phyloP scores from a whole-genome alignment of 2,329 filamentous ascomycete species.

The Penicillium hordei region DNA sequence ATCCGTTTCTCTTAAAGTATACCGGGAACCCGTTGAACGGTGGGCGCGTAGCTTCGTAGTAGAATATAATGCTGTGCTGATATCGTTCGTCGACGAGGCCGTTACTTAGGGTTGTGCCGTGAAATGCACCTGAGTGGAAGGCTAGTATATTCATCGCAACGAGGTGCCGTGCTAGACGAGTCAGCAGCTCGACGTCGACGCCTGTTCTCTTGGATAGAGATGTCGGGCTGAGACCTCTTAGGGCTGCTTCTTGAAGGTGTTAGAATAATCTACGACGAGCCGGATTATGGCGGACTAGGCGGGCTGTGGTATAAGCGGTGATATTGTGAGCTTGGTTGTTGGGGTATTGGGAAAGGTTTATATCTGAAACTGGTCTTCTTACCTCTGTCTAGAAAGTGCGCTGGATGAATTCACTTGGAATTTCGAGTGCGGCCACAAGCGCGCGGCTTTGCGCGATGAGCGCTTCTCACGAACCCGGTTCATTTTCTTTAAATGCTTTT shows the following conservation, averaged over 20 bases:
- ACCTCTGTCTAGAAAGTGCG: conserved; percentile 46
- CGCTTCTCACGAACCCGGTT: conserved; percentile 38
- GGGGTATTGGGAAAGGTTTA: not conserved
- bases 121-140: not conserved
- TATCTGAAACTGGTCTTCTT: conserved; percentile 1
- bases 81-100: not conserved
- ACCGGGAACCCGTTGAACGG: not conserved
- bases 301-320: not conserved
- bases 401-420: conserved; percentile 38
- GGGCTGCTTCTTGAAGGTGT: not conserved
- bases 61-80: not conserved
- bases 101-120: not conserved
- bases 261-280: not conserved
- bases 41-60: not conserved
- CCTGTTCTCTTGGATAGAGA: not conserved
- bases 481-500: conserved; percentile 16
- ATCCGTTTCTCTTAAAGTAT: not conserved
- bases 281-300: not conserved
- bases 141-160: not conserved
- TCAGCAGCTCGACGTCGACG: not conserved
- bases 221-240: not conserved
- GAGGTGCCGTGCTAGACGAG: not conserved
- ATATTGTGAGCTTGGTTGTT: not conserved
- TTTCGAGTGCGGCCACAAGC: conserved; percentile 37
- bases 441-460: conserved; percentile 40